Evolutionary conservation across 176 grass and related monocot genomes (phyloP).

Genomic region (Oryza brachyantha): DNA sequence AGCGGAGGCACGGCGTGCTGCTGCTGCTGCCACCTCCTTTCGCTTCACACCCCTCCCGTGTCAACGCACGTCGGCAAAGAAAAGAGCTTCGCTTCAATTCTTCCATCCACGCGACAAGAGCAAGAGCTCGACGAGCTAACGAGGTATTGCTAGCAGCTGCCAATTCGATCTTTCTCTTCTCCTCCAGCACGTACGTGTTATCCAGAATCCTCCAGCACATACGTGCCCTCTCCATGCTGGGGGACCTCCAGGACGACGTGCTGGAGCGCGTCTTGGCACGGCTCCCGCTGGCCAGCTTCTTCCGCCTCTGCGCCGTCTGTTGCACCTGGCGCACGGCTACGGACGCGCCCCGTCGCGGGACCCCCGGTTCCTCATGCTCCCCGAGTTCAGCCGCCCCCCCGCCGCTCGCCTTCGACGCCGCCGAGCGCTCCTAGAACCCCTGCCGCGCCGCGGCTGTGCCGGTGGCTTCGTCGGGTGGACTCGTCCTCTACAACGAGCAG

Average conservation of each 20-base stretch:
- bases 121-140: too few species aligned
- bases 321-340: conserved; percentile 56
- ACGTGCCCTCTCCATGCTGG: too few species aligned
- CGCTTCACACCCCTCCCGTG: too few species aligned
- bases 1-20: too few species aligned
- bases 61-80: too few species aligned
- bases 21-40: too few species aligned
- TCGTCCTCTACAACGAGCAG: conserved; percentile 63
- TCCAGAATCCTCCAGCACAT: too few species aligned
- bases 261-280: conserved; percentile 71
- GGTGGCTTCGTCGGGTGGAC: conserved; percentile 70
- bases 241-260: conserved; percentile 71
- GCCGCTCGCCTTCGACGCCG: conserved; percentile 43
- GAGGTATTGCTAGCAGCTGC: too few species aligned
- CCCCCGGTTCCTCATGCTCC: conserved; percentile 79
- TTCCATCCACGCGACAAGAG: too few species aligned
- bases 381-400: background rate
- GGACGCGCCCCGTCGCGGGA: conserved; percentile 38
- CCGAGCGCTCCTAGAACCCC: conserved; percentile 16
- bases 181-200: too few species aligned
- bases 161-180: too few species aligned
- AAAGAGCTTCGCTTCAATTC: too few species aligned
- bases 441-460: conserved; percentile 38
- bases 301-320: conserved; percentile 65
- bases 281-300: conserved; percentile 67